phyloP scores from a whole-genome alignment of 441 rosid genomes.

The Biscutella laevigata region DNA sequence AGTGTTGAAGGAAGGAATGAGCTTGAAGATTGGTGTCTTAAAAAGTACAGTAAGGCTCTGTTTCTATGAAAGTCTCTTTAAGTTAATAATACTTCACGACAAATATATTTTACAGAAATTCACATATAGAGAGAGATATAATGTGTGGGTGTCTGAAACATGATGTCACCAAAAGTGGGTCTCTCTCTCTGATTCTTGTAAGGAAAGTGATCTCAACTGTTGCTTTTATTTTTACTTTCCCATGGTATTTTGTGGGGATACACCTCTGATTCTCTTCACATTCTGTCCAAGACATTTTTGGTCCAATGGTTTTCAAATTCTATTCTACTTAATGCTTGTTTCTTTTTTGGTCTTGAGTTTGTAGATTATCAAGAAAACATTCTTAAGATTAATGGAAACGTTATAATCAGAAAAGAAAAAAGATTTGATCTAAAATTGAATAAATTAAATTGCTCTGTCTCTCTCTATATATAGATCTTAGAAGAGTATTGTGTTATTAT shows the following conservation, averaged over 20 bases:
- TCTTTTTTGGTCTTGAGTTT: background rate
- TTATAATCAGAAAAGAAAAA: background rate
- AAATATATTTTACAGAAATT: background rate
- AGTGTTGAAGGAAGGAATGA: constrained; percentile 24
- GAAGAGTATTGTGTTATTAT: background rate
- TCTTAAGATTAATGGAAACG: too few relatives aligned
- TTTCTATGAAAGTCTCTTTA: constrained; percentile 21
- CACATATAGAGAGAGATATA: background rate
- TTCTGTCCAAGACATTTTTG: constrained; percentile 15
- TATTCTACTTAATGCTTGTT: background rate
- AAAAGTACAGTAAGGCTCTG: constrained; percentile 22
- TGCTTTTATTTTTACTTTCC: constrained; percentile 22
- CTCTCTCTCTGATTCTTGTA: constrained; percentile 23
- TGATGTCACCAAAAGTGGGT: constrained; percentile 28
- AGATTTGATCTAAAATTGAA: constrained; percentile 14
- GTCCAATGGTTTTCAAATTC: constrained; percentile 14
- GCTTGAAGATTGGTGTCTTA: constrained; percentile 17
- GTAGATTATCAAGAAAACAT: too few relatives aligned
- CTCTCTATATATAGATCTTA: too few relatives aligned
- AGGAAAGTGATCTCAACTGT: constrained; percentile 30
- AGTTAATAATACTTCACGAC: constrained; percentile 18
- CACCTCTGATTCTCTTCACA: constrained; percentile 23
- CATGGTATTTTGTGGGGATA: constrained; percentile 23
- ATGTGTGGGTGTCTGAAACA: constrained; percentile 11
- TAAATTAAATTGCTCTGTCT: constrained; percentile 14